Percentiles rank a stretch among this genome's conserved stretches.
These are phyloP conservation scores for Pelargonium cotyledonis DNA, from an alignment of 441 rosid species.

Conservation along the genomic window DNA sequence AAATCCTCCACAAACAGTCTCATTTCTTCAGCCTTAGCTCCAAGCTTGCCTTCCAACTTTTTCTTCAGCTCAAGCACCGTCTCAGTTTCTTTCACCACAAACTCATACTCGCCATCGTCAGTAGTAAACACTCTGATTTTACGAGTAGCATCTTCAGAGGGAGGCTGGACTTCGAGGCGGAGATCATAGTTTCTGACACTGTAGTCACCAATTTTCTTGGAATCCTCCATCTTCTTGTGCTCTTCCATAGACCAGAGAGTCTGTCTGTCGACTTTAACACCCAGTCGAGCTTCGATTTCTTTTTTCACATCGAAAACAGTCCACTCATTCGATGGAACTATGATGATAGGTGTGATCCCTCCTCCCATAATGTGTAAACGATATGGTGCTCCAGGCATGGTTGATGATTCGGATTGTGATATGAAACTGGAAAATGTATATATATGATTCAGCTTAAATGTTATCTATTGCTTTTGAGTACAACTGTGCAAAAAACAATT, in stretches of 20 bases:
- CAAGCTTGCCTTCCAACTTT: neutral
- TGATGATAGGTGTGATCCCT: too few relatives aligned
- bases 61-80: neutral
- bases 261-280: too few relatives aligned
- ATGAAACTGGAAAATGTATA: too few relatives aligned
- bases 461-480: too few relatives aligned
- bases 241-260: neutral
- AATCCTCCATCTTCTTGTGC: neutral
- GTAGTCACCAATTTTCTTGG: neutral
- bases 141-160: neutral
- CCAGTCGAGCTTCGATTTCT: too few relatives aligned
- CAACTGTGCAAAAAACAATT: too few relatives aligned
- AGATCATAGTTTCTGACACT: neutral
- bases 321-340: too few relatives aligned
- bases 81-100: neutral
- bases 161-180: neutral
- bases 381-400: too few relatives aligned
- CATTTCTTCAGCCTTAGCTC: neutral
- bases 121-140: neutral
- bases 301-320: too few relatives aligned
- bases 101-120: neutral
- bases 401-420: too few relatives aligned
- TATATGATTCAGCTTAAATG: too few relatives aligned
- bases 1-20: neutral
- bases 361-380: too few relatives aligned